Conservation (phyloP, 192 early-diverging fungal genomes). For the Entomortierella beljakovae region DNA sequence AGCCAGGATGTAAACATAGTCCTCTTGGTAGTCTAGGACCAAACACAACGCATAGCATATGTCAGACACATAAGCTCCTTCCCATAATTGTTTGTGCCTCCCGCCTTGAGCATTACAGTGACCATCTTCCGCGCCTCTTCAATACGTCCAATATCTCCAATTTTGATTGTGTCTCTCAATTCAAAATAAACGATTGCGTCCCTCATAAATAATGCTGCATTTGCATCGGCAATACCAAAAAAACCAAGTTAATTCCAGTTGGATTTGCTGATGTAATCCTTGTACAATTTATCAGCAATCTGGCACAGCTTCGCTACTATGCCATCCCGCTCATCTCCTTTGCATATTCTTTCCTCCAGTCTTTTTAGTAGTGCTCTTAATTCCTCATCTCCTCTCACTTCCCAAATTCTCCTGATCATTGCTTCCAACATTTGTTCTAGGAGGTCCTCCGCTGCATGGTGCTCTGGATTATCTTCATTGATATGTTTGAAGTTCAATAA, state of each 20-base stretch:
- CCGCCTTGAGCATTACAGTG: conserved; percentile 19
- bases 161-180: conserved; percentile 14
- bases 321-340: too few species aligned
- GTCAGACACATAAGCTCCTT: conserved; percentile 13
- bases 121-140: neutral
- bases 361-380: too few species aligned
- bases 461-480: neutral
- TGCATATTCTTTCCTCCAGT: too few species aligned
- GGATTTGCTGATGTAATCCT: neutral
- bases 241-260: neutral
- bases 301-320: neutral
- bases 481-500: neutral
- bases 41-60: conserved; percentile 3
- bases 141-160: conserved; percentile 23
- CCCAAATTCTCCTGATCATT: too few species aligned
- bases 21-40: neutral
- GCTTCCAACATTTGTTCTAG: neutral
- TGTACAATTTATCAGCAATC: neutral
- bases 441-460: neutral
- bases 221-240: neutral
- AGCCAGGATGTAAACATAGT: conserved; percentile 13
- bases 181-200: conserved; percentile 12
- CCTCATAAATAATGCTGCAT: neutral
- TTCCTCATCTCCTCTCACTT: too few species aligned
- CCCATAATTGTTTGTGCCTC: conserved; percentile 16